Base-by-base conservation (phyloP, 139 green algal genomes). In the Closterium sp. region DNA sequence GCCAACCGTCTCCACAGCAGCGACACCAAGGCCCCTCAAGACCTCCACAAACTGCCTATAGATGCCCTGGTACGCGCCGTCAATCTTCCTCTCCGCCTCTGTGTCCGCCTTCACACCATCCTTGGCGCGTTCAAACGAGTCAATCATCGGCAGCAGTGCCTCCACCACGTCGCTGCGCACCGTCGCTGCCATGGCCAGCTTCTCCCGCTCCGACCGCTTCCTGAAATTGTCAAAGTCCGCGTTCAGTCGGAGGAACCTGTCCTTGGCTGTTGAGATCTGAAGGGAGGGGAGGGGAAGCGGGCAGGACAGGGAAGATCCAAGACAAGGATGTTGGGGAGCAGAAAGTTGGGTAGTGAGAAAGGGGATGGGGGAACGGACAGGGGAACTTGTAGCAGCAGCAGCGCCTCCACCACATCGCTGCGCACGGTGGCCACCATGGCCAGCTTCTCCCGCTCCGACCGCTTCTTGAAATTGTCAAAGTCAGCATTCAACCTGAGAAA, bases 151-250 rank as follows among this genome's bases (percentile, higher is more conserved):
- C 94, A 99, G 95, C 79, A 86, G 79, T 10, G 79, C 79, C 79
- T 9, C 79, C 22, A 86, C 27, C 79, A 86, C 79, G n/a, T n/a
- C n/a, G 9, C 96, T 96, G 85, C 96, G 97, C 6, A 96, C 95
- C 9, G 70, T 96, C 19, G 94, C 92, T 1, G 93, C 91, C 19
- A 98, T 50, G 79, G 93, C 79, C 9, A 96, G 96, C 94, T 98
- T 98, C 96, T 99, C 97, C 21, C 91, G 79, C 7, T 92, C 86
- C 34, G 93, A 97, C 85, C 98, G 95, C 92, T 98, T 98, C 70
- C 97, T 95, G 97, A 99, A 99, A 96, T 99, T 99, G n/a, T 99
- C 98, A 95, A 99, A 99, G 94, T 99, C 98, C 19, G 98, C 98
- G 70, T 95, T 97, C 70, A 99, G 96, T 1, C 98, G 96, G 38